Conservation (phyloP, 768 basidiomycete genomes). For the Serpula lacrymans region DNA sequence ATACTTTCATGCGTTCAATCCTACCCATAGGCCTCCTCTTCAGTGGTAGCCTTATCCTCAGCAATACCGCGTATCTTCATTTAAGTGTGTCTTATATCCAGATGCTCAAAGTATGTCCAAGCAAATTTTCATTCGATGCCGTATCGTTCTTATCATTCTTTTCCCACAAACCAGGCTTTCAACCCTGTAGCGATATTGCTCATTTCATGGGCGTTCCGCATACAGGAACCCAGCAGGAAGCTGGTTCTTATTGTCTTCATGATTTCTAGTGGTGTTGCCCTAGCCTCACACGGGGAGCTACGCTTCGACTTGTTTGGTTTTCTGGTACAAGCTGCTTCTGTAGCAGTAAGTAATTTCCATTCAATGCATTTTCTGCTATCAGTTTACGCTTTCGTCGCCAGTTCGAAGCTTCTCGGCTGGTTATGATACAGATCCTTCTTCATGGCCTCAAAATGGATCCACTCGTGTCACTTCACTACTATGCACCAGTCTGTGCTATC, state of each 20-base stretch:
- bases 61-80: slow-evolving; percentile 90
- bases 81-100: slow-evolving; percentile 94
- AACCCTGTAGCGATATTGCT: slow-evolving; percentile 85
- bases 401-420: slow-evolving; percentile 93
- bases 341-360: slow-evolving; percentile 53
- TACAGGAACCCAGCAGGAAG: slow-evolving; percentile 82
- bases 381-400: slow-evolving; percentile 21
- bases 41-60: slow-evolving; percentile 85
- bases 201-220: slow-evolving; percentile 88
- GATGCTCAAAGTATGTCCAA: slow-evolving; percentile 75
- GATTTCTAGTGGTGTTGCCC: slow-evolving; percentile 87
- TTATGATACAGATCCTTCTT: slow-evolving; percentile 93
- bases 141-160: not conserved
- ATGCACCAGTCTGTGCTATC: slow-evolving; percentile 89
- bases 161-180: slow-evolving; percentile 63
- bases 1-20: slow-evolving; percentile 80
- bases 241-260: slow-evolving; percentile 82
- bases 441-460: slow-evolving; percentile 99
- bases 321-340: slow-evolving; percentile 81
- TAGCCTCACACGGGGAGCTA: slow-evolving; percentile 88
- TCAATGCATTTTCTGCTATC: not conserved
- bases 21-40: slow-evolving; percentile 93
- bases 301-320: slow-evolving; percentile 86
- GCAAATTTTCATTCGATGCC: not conserved
- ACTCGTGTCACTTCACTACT: slow-evolving; percentile 92